A percentile compares a stretch with the other conserved stretches of the same genome.
Evolutionary conservation across 1,284 basidiomycete species (phyloP).

Genomic region (Phellinidium pouzarii): DNA sequence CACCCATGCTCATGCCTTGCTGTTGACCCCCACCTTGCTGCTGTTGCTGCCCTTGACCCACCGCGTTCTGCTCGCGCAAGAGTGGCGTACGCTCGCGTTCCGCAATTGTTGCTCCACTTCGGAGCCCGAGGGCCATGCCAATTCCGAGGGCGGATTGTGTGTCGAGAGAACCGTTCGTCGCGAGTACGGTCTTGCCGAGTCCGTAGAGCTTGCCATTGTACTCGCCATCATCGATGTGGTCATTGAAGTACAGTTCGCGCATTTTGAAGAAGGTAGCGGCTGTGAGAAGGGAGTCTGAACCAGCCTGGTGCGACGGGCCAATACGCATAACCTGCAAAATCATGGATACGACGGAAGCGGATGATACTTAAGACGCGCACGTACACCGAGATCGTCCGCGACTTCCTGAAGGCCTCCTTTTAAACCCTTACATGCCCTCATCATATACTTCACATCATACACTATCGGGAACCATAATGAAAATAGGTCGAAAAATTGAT

Average conservation of each 20-base stretch:
- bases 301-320: conserved; percentile 92
- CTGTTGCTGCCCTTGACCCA: conserved; percentile 26
- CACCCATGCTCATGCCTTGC: conserved; percentile 21
- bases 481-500: conserved; percentile 86
- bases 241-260: conserved; percentile 85
- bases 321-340: conserved; percentile 74
- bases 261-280: conserved; percentile 95
- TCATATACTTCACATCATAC: conserved; percentile 97
- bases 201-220: conserved; percentile 75
- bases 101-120: conserved; percentile 68
- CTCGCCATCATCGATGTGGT: conserved; percentile 73
- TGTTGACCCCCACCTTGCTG: conserved; percentile 12
- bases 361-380: conserved; percentile 24
- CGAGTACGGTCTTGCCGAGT: conserved; percentile 60
- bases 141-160: conserved; percentile 23
- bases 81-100: conserved; percentile 66
- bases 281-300: conserved; percentile 91
- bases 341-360: conserved; percentile 9
- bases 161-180: conserved; percentile 56
- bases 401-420: conserved; percentile 96
- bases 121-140: conserved; percentile 26
- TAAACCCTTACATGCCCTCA: conserved; percentile 82
- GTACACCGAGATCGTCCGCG: conserved; percentile 85
- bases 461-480: conserved; percentile 94
- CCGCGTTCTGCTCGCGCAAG: conserved; percentile 50